Evolutionary conservation across 371 early-diverging fungal species (phyloP), one percentile per base, ranked within the genome.

Genomic region (Syncephalastrum monosporum): DNA sequence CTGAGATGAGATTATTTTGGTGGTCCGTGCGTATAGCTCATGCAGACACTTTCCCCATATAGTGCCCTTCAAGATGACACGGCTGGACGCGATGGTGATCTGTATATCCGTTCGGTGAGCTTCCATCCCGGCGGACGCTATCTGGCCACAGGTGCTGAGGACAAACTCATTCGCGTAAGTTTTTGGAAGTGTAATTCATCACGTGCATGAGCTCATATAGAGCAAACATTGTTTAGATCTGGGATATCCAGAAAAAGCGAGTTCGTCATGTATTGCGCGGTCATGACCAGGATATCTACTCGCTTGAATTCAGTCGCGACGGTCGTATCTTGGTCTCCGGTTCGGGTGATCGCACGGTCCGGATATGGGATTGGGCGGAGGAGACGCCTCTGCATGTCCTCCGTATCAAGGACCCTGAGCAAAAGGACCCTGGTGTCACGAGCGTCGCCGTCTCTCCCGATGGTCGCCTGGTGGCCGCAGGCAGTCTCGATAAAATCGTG

Each of bases 271-370:
- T 27, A 43, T 10, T n/a, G 23, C 68, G 84, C 29, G 98, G 99
- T 10, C 99, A 99, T 69, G 93, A 92, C 48, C 93, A 93, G 72
- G 98, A 97, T 69, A 96, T 98, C 61, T 97, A 97, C 64, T 89
- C 91, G 23, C 75, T 99, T 61, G 99, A 97, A 60, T 97, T 95
- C 74, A 92, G 95, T 55, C 75, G 89, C 41, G 94, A 97, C 69
- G 97, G 98, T 25, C 78, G 87, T 57, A 84, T 85, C 43, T 84
- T 99, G 59, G 92, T 95, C 24, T 91, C 91, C n/a, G 99, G 98
- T 23, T 90, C 91, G 21, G 98, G 98, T 27, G 99, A 99, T 71
- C 85, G 91, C 57, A 95, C 93, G 1, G 91, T 85, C 24, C 78
- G 92, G 56, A 81, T 96, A 38, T 96, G 96, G 96, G 89, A 89